Conservation (phyloP, 2,329 filamentous ascomycete species). For the Fusarium cyanostomum region DNA sequence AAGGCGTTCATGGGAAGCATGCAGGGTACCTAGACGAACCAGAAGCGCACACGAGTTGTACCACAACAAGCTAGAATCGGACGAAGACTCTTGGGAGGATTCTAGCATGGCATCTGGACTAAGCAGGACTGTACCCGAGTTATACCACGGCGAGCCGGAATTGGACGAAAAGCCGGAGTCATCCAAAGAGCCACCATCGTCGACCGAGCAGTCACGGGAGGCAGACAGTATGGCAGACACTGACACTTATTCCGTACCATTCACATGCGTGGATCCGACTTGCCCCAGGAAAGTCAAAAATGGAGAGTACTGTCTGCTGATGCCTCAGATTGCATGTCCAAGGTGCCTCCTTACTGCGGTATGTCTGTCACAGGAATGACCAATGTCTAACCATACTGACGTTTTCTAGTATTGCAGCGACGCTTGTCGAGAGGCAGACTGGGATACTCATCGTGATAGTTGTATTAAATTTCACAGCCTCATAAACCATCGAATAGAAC, state of each 20-base stretch:
- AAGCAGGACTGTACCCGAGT: no score
- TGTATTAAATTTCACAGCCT: slow-evolving; percentile 1
- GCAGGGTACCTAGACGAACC: no score
- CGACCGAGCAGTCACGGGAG: not conserved
- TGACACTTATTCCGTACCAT: not conserved
- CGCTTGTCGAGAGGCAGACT: slow-evolving; percentile 25
- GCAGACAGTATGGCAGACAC: not conserved
- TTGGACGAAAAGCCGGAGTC: no score
- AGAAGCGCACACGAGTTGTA: no score
- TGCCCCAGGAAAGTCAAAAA: slow-evolving; percentile 13
- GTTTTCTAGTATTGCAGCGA: slow-evolving; percentile 37
- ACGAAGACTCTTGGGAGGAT: no score
- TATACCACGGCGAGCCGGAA: no score
- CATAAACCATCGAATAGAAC: not conserved
- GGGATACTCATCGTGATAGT: slow-evolving; percentile 6
- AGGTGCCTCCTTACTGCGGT: slow-evolving; percentile 35
- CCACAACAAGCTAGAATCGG: no score
- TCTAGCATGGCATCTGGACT: no score
- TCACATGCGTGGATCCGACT: not conserved
- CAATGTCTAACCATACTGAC: slow-evolving; percentile 1
- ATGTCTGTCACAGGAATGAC: not conserved
- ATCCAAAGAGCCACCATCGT: not conserved
- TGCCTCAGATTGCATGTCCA: slow-evolving; percentile 24
- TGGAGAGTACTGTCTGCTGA: not conserved
- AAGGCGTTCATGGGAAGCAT: no score